These are phyloP conservation scores for Abelmoschus esculentus DNA, from an alignment of 345 rosid genomes.

Conservation along the genomic window DNA sequence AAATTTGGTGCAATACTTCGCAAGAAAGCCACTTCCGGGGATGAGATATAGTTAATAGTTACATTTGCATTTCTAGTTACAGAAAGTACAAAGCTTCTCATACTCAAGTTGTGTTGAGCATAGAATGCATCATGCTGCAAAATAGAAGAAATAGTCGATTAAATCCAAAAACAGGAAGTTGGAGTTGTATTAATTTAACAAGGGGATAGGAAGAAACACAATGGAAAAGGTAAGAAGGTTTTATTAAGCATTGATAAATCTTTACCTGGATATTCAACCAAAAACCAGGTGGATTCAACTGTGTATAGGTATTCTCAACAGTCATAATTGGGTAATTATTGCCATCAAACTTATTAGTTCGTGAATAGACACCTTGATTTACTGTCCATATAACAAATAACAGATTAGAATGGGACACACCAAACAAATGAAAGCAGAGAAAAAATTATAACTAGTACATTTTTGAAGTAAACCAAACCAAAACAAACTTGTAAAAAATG, in stretches of 20 bases:
- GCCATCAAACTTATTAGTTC: conserved; percentile 40
- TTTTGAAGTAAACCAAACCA: background rate
- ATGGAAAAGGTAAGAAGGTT: background rate
- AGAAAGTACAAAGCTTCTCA: conserved; percentile 51
- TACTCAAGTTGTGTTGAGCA: conserved; percentile 61
- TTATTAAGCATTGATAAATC: background rate
- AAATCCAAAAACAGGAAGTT: conserved; percentile 5
- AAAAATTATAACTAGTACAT: background rate
- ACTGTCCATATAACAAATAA: background rate
- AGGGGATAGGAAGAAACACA: background rate
- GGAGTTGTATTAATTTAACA: background rate
- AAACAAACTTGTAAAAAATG: background rate
- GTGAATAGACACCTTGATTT: conserved; percentile 25
- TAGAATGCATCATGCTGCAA: conserved; percentile 72
- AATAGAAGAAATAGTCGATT: conserved; percentile 6
- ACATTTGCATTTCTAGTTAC: conserved; percentile 31
- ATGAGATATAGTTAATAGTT: conserved; percentile 55
- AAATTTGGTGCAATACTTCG: conserved; percentile 39
- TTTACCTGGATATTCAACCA: conserved; percentile 91
- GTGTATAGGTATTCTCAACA: conserved; percentile 31
- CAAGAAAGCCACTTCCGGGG: conserved; percentile 77
- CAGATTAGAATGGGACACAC: background rate
- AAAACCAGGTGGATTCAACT: conserved; percentile 32
- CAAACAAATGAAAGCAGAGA: background rate
- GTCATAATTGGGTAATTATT: conserved; percentile 25